A percentile compares a stretch with the other conserved stretches of the same genome.
These are phyloP conservation scores for Casaregolazyma lundiana DNA, from an alignment of 1,139 yeast species.

Conservation along the genomic window DNA sequence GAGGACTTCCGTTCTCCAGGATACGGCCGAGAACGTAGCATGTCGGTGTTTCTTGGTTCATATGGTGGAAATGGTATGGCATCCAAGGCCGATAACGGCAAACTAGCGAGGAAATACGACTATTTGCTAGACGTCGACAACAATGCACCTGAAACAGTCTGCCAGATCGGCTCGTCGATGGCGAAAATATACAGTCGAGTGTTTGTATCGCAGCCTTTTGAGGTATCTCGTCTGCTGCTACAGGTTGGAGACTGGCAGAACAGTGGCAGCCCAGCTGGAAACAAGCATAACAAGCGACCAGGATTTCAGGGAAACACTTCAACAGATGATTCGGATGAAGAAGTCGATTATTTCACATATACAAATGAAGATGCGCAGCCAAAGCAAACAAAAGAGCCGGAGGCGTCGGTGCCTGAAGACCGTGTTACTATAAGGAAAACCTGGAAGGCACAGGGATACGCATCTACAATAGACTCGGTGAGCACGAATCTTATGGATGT, in stretches of 20 bases:
- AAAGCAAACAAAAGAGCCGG: conserved; percentile 15
- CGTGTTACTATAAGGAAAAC: conserved; percentile 12
- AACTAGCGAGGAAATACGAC: conserved; percentile 2
- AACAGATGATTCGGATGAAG: conserved; percentile 20
- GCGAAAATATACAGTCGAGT: conserved; percentile 63
- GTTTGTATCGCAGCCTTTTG: conserved; percentile 81
- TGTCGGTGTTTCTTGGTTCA: conserved; percentile 2
- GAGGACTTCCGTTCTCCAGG: conserved; percentile 51
- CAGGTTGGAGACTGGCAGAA: conserved; percentile 61
- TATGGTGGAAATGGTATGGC: not conserved
- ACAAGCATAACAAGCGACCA: conserved; percentile 3
- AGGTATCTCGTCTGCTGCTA: conserved; percentile 68
- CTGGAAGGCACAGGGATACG: conserved; percentile 3
- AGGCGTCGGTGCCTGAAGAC: not conserved
- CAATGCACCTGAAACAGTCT: conserved; percentile 17
- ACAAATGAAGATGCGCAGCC: conserved; percentile 17
- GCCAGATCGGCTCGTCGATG: conserved; percentile 49
- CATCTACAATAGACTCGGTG: conserved; percentile 47
- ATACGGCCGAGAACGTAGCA: not conserved
- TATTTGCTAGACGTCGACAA: conserved; percentile 14
- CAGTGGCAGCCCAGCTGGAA: conserved; percentile 9
- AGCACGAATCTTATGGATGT: conserved; percentile 69
- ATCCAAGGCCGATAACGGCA: not conserved
- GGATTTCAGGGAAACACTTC: not conserved
- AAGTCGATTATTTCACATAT: conserved; percentile 17